Conservation (phyloP, 495 filamentous ascomycete species). For the Bryoglossum gracile region DNA sequence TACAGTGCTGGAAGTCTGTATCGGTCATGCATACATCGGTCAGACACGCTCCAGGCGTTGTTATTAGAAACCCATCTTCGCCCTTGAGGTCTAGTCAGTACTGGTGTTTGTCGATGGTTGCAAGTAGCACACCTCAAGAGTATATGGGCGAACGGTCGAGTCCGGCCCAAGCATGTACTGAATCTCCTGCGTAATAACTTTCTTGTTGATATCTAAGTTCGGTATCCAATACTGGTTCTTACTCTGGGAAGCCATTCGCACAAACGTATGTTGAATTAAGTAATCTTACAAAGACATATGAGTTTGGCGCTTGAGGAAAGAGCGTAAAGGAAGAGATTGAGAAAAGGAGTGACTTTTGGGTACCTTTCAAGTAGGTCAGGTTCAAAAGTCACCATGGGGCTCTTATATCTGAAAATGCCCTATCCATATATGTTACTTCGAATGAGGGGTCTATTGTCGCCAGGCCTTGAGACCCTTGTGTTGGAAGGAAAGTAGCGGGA, state of each 20-base stretch:
- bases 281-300: conserved; percentile 15
- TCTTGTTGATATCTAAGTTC: conserved; percentile 48
- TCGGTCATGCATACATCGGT: conserved; percentile 40
- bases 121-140: conserved; percentile 36
- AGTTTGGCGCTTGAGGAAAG: no score
- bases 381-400: not conserved
- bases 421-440: no score
- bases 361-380: no score
- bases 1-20: no score
- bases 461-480: no score
- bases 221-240: conserved; percentile 51
- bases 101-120: conserved; percentile 17
- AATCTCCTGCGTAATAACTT: conserved; percentile 48
- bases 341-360: not conserved
- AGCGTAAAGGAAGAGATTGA: not conserved
- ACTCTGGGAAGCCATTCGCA: conserved; percentile 16
- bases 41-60: conserved; percentile 45
- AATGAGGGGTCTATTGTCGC: no score
- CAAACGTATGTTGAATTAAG: conserved; percentile 8
- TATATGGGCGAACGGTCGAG: conserved; percentile 46
- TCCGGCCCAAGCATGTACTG: conserved; percentile 49
- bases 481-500: no score
- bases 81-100: conserved; percentile 35
- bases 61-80: conserved; percentile 50
- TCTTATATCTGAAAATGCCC: no score